Evolutionary conservation across 1,139 yeast species (phyloP), one percentile per base, ranked within the genome.

Genomic region (Nakaseomyces delphensis): DNA sequence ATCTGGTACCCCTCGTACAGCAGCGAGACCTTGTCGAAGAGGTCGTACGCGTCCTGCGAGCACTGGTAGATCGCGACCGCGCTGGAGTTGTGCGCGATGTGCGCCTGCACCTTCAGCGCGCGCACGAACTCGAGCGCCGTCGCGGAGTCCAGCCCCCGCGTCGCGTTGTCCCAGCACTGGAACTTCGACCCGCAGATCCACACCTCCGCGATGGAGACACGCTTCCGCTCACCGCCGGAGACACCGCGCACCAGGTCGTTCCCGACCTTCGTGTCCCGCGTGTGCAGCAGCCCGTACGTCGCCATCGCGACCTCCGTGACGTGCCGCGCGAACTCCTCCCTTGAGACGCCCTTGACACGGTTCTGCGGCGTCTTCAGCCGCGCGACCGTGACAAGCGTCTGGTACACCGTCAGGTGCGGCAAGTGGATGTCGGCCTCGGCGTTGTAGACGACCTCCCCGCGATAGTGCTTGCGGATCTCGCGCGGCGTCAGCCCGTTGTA

Each of bases 181-280:
- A 79, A 62, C 38, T 77, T 70, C 8, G 83, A 76, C 24, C 79
- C 77, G 41, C 78, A 68, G n/a, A 77, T 67, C 32, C 78, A 66
- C 3, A 75, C 79, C 58, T 80, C 86, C 14, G 83, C 83, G 53
- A 82, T 79, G 7, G 87, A 79, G 16, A 82, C 89, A 64, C 91
- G 77, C 64, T 82, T 81, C 55, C 89, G 71, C 64, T 82, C 89
- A 66, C 91, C 91, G 56, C 91, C 93, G 36, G 89, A 81, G 30
- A 82, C 85, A 63, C 91, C 91, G 55, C 89, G 73, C 33, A 81
- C 73, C 46, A 74, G 68, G 51, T 80, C 84, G 52, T 71, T 71
- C 49, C 86, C 87, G 36, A 79, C 87, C 53, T 73, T 73, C 40
- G 89, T 80, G 59, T 79, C 70, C 49, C 71, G 68, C 15, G 86